Base-by-base conservation (phyloP, 176 grass and related monocot genomes). In the Musa schizocarpa region DNA sequence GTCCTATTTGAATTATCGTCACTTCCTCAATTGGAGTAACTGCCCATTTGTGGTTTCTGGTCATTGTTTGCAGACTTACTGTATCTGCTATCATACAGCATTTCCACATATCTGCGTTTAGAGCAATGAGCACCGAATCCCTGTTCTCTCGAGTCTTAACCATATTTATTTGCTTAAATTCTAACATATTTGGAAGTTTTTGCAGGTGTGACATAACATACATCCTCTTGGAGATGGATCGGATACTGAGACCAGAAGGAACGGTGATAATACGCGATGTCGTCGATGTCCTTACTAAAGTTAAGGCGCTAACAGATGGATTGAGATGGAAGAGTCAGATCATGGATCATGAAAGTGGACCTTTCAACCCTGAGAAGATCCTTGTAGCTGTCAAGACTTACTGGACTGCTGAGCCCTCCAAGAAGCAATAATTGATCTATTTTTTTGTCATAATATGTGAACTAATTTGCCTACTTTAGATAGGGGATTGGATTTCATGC, bases 171-270 rank as follows among this genome's bases (percentile, higher is more conserved):
- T 43, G 34, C 34, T 43, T 43, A 43, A 43, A 43, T 43, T 43
- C 34, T 43, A 5, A 43, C 34, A 17, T 17, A 73, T 54, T 54
- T 17, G 50, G n/a, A 73, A 22, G 14, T 3, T 23, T 53, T 68
- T 68, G 71, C n/a, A 73, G 71, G 71, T 73, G 71, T 55, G 71
- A 73, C n/a, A 55, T 73, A 54, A 25, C 52, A 73, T 25, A 73
- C 71, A 73, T 73, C 54, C 71, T 73, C 50, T 54, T 73, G 71
- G 71, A 73, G 71, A 73, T 73, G 71, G 71, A 73, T 54, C 53
- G 71, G 71, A 73, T 73, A 73, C 52, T 73, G 20, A 54, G 71
- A n/a, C 71, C 71, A 25, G 52, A 73, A 52, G 71, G 71, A 54
- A 54, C 71, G 16, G 71, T 73, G 52, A 73, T 73, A 26, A 73